Percentiles rank a stretch among this genome's conserved stretches.
Conservation (phyloP, 1,284 basidiomycete species). For the Chalciporus sp. region DNA sequence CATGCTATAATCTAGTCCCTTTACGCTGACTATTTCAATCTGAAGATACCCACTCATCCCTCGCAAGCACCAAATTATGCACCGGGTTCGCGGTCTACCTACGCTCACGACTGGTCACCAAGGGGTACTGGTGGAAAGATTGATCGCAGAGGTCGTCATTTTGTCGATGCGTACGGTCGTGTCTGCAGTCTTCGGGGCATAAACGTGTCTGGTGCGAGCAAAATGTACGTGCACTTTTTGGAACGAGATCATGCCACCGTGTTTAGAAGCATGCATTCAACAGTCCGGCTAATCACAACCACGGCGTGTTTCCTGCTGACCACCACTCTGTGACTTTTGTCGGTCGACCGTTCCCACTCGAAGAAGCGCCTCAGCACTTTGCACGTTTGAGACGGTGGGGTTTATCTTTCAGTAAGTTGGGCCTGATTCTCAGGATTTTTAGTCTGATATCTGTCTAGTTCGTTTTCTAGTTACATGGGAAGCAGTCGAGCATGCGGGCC, state of each 20-base stretch:
- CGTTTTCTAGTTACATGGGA: constrained; percentile 96
- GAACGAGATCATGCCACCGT: background rate
- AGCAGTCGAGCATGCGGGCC: constrained; percentile 89
- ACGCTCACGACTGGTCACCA: constrained; percentile 75
- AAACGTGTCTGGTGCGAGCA: constrained; percentile 80
- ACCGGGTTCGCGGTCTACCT: constrained; percentile 50
- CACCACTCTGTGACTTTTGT: constrained; percentile 74
- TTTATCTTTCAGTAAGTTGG: constrained; percentile 72
- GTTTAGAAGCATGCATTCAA: constrained; percentile 6
- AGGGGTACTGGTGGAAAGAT: constrained; percentile 61
- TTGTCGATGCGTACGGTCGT: constrained; percentile 76
- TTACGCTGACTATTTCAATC: constrained; percentile 2
- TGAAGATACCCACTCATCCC: constrained; percentile 39
- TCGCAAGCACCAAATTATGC: constrained; percentile 44
- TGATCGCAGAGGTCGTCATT: constrained; percentile 66
- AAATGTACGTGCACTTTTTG: constrained; percentile 60
- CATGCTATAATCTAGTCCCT: background rate
- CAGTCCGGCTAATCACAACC: constrained; percentile 66
- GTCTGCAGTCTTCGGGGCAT: constrained; percentile 80
- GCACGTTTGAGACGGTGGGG: constrained; percentile 83
- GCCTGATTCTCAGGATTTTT: background rate
- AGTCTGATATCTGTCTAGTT: constrained; percentile 47
- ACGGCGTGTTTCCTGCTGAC: constrained; percentile 64
- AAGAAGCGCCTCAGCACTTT: constrained; percentile 84
- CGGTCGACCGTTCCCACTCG: constrained; percentile 80